A percentile compares a stretch with the other conserved stretches of the same genome.
Conservation (phyloP, 2,329 filamentous ascomycete genomes). For the Zymoseptoria ardabiliae region DNA sequence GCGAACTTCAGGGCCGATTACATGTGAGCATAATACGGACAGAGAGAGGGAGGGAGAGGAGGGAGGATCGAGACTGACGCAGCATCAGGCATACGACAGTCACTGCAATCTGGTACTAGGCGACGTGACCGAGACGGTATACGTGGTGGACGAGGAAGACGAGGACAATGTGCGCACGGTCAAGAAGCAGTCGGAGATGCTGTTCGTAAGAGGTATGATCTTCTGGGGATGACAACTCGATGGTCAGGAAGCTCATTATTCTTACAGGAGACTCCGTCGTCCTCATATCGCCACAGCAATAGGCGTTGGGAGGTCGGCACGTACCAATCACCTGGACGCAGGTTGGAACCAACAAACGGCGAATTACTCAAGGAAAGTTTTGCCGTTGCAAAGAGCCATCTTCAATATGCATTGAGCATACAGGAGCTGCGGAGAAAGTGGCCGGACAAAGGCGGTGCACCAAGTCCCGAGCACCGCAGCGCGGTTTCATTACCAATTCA, state of each 20-base stretch:
- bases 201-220: conserved; percentile 84
- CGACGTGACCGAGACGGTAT: conserved; percentile 96
- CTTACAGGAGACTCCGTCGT: conserved; percentile 43
- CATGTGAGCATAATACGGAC: conserved; percentile 57
- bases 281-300: conserved; percentile 38
- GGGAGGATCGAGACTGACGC: conserved; percentile 8
- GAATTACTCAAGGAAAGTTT: too few relatives aligned
- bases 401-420: neutral
- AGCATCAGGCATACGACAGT: conserved; percentile 83
- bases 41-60: too few relatives aligned
- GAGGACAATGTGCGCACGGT: conserved; percentile 76
- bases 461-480: neutral
- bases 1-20: conserved; percentile 88
- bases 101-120: conserved; percentile 96
- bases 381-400: neutral
- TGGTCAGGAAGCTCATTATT: neutral
- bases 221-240: neutral
- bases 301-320: neutral
- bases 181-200: conserved; percentile 96
- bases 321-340: neutral
- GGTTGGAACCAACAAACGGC: too few relatives aligned
- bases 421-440: neutral
- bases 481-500: conserved; percentile 4
- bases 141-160: conserved; percentile 80
- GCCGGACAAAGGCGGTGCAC: neutral